Conservation (phyloP, 1,139 yeast species). For the Magnusiomyces clavatus region DNA sequence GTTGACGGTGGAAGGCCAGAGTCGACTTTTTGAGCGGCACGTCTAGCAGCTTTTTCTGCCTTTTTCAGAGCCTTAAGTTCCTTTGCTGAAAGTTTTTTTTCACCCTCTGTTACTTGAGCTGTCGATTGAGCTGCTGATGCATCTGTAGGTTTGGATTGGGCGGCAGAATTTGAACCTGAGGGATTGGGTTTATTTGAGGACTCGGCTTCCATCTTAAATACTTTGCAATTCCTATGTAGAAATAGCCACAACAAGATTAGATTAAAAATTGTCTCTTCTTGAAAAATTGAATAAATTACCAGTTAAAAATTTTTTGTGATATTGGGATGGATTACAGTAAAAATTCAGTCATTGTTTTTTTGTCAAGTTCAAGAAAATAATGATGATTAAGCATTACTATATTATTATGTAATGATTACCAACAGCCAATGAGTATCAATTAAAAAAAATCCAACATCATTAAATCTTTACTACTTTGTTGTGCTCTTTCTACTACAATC, state of each 20-base stretch:
- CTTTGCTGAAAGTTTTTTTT: slow-evolving; percentile 51
- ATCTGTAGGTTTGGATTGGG: slow-evolving; percentile 7
- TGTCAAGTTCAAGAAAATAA: too few species aligned
- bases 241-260: background rate
- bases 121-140: slow-evolving; percentile 9
- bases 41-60: slow-evolving; percentile 81
- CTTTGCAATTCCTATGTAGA: too few species aligned
- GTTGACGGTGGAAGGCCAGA: slow-evolving; percentile 25
- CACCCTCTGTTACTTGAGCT: slow-evolving; percentile 10
- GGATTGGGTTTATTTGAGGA: background rate
- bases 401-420: background rate
- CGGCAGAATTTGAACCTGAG: slow-evolving; percentile 7
- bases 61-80: slow-evolving; percentile 83
- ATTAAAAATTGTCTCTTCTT: background rate
- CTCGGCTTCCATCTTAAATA: too few species aligned
- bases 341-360: too few species aligned
- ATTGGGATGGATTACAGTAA: too few species aligned
- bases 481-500: slow-evolving; percentile 5
- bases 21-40: slow-evolving; percentile 61
- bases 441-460: too few species aligned
- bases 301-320: too few species aligned
- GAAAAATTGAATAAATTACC: too few species aligned
- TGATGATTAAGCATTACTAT: too few species aligned
- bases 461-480: background rate
- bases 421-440: background rate